Evolutionary conservation across 176 grass and related monocot genomes (phyloP).

Genomic region (Luzula sylvatica): DNA sequence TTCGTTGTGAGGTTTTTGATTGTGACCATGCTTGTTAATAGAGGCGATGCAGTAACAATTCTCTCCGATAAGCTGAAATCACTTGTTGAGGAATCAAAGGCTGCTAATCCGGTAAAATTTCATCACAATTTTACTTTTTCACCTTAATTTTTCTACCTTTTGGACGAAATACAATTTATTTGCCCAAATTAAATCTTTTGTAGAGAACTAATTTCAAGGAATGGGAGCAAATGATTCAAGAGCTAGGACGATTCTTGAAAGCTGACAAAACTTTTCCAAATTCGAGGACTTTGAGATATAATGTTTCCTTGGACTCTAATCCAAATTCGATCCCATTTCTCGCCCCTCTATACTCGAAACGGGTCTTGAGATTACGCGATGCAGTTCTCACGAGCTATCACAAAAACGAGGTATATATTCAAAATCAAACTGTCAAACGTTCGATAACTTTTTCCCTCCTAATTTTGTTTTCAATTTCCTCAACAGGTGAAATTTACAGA

Average conservation of each 20-base stretch:
- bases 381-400: slow-evolving; percentile 58
- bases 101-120: slow-evolving; percentile 38
- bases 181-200: not conserved
- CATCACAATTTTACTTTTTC: too few species aligned
- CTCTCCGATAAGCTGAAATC: slow-evolving; percentile 36
- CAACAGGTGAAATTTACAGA: slow-evolving; percentile 92
- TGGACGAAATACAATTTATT: not conserved
- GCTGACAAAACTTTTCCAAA: slow-evolving; percentile 72
- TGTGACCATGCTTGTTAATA: slow-evolving; percentile 57
- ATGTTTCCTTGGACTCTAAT: slow-evolving; percentile 54
- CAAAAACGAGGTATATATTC: slow-evolving; percentile 46
- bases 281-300: slow-evolving; percentile 79
- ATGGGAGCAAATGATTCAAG: slow-evolving; percentile 69
- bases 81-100: slow-evolving; percentile 59
- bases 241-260: slow-evolving; percentile 66
- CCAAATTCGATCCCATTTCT: slow-evolving; percentile 50
- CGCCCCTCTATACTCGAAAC: slow-evolving; percentile 31
- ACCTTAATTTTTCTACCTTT: too few species aligned
- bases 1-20: slow-evolving; percentile 84
- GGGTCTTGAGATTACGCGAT: slow-evolving; percentile 48
- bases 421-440: too few species aligned
- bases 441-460: too few species aligned
- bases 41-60: slow-evolving; percentile 35
- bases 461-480: not conserved
- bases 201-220: slow-evolving; percentile 80